Conservation (phyloP, 371 early-diverging fungal species). For the Apophysomyces ossiformis region DNA sequence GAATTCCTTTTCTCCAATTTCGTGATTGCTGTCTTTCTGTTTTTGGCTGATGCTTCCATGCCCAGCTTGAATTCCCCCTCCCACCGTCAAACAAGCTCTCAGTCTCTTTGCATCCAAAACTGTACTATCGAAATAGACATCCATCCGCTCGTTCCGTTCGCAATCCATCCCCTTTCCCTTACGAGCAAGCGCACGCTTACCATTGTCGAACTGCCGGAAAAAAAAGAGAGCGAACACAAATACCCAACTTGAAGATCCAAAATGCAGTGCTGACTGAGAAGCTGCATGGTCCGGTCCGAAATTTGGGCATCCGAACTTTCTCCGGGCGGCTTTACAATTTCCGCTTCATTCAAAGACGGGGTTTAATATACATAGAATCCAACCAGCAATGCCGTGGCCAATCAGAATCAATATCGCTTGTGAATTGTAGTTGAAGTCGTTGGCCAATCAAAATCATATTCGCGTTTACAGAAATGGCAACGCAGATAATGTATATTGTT, state of each 20-base stretch:
- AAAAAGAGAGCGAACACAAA: conserved; percentile 7
- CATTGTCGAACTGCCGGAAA: conserved; percentile 8
- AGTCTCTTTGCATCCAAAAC: not conserved
- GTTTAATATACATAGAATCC: too few species aligned
- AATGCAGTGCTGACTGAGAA: not conserved
- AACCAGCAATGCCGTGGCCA: too few species aligned
- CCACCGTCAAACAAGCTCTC: not conserved
- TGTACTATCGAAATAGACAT: not conserved
- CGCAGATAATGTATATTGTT: too few species aligned
- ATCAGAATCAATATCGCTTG: too few species aligned
- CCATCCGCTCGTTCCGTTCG: not conserved
- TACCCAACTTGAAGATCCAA: not conserved
- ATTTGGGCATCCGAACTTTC: not conserved
- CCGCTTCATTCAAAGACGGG: not conserved
- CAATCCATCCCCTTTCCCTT: not conserved
- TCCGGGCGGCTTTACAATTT: not conserved
- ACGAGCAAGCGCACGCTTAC: not conserved
- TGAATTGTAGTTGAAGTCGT: too few species aligned
- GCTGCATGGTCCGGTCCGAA: not conserved
- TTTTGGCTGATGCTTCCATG: too few species aligned
- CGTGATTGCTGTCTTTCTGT: too few species aligned
- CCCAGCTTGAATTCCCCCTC: not conserved
- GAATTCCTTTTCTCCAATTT: too few species aligned
- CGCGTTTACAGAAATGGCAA: too few species aligned
- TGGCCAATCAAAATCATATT: too few species aligned